Percentiles rank a stretch among this genome's conserved stretches.
phyloP scores from a whole-genome alignment of 257 asterid genomes.

The Mitragyna speciosa region DNA sequence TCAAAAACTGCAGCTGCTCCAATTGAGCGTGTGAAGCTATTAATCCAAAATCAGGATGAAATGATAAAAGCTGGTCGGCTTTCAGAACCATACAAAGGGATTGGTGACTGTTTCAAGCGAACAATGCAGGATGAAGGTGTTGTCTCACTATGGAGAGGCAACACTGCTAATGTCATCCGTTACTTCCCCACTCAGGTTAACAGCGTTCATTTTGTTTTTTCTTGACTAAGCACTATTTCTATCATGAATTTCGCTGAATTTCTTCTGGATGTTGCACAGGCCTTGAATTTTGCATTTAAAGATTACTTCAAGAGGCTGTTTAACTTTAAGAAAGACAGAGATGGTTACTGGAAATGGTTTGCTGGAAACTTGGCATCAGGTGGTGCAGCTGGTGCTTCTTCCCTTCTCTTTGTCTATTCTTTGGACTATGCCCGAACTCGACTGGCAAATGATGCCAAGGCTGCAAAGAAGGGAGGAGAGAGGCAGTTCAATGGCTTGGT shows the following conservation, averaged over 20 bases:
- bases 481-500: conserved; percentile 74
- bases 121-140: conserved; percentile 73
- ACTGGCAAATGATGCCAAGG: conserved; percentile 66
- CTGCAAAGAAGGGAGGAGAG: conserved; percentile 64
- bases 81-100: conserved; percentile 71
- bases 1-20: conserved; percentile 81
- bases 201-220: neutral
- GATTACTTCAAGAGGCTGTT: conserved; percentile 72
- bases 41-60: conserved; percentile 79
- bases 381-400: conserved; percentile 74
- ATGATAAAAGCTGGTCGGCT: conserved; percentile 71
- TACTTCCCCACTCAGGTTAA: conserved; percentile 82
- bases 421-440: conserved; percentile 78
- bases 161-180: conserved; percentile 67
- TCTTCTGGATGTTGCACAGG: conserved; percentile 35
- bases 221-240: neutral
- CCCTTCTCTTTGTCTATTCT: conserved; percentile 62
- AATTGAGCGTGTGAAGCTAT: conserved; percentile 71
- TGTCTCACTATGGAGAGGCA: conserved; percentile 79
- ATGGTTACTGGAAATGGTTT: conserved; percentile 83
- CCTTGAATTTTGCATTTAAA: conserved; percentile 77
- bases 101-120: conserved; percentile 61
- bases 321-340: conserved; percentile 65
- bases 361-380: conserved; percentile 77
- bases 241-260: conserved; percentile 10